phyloP scores from a whole-genome alignment of 2,329 filamentous ascomycete species.

The Phyllosticta capitalensis region DNA sequence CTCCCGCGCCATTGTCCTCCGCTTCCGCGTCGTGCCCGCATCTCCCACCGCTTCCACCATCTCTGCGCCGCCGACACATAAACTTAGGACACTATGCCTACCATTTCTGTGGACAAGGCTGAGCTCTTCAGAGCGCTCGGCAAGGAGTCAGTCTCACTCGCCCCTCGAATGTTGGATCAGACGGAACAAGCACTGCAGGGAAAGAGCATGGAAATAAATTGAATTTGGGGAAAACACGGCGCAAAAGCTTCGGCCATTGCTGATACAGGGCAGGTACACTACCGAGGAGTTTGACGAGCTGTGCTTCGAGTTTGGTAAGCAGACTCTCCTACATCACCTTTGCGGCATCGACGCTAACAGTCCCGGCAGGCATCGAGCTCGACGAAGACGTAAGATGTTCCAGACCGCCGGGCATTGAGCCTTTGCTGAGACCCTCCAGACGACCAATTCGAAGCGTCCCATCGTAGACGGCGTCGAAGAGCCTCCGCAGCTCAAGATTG shows the following conservation, averaged over 20 bases:
- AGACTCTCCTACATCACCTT: background rate
- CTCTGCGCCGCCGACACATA: slow-evolving; percentile 5
- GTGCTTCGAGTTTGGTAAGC: slow-evolving; percentile 86
- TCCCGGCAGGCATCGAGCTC: slow-evolving; percentile 62
- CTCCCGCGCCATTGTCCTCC: background rate
- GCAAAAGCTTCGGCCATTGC: background rate
- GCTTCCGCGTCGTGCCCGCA: background rate
- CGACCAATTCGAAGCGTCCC: slow-evolving; percentile 63
- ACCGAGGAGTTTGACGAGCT: slow-evolving; percentile 93
- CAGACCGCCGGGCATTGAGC: slow-evolving; percentile 6
- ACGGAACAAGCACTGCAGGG: background rate
- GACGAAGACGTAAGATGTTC: slow-evolving; percentile 64
- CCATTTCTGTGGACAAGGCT: slow-evolving; percentile 92
- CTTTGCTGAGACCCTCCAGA: slow-evolving; percentile 31
- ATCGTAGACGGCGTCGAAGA: slow-evolving; percentile 71
- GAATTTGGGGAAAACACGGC: background rate
- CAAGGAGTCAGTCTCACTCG: slow-evolving; percentile 55
- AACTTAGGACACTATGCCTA: slow-evolving; percentile 66
- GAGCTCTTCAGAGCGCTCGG: slow-evolving; percentile 89
- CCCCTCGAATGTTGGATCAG: background rate
- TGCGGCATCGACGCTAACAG: slow-evolving; percentile 1
- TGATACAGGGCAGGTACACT: slow-evolving; percentile 53
- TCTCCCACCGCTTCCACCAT: background rate
- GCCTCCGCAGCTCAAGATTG: slow-evolving; percentile 90
- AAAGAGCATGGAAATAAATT: background rate